Evolutionary conservation across 1,284 basidiomycete species (phyloP).

Genomic region (Schizophyllum amplum): DNA sequence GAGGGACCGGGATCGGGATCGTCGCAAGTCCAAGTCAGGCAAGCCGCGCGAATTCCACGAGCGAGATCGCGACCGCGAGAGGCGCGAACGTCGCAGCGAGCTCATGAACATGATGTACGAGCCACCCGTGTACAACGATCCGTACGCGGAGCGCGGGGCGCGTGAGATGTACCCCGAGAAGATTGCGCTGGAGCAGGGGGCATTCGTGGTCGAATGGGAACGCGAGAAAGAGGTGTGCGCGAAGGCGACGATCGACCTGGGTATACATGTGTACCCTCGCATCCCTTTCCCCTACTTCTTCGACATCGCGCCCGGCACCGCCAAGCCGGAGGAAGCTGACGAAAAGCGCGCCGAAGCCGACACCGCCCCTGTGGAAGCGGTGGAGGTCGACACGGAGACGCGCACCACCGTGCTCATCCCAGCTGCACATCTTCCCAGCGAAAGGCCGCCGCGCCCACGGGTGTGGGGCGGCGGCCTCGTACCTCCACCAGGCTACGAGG

Average conservation of each 20-base stretch:
- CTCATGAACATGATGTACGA: neutral
- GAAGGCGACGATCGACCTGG: neutral
- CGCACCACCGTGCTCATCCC: slow-evolving; percentile 56
- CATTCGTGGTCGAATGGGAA: neutral
- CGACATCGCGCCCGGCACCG: neutral
- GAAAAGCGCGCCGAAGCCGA: neutral
- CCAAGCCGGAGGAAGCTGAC: neutral
- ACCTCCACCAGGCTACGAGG: slow-evolving; percentile 11
- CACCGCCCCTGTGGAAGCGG: neutral
- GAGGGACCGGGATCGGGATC: too few relatives aligned
- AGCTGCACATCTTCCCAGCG: slow-evolving; percentile 42
- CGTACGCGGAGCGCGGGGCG: too few relatives aligned
- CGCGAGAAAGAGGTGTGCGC: neutral
- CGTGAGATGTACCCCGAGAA: too few relatives aligned
- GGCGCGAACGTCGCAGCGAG: neutral
- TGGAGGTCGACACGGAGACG: slow-evolving; percentile 38
- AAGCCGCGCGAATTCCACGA: neutral
- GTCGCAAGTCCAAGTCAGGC: too few relatives aligned
- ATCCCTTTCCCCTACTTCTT: neutral
- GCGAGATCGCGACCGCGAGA: neutral
- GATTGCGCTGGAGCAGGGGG: neutral
- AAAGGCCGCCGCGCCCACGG: slow-evolving; percentile 38
- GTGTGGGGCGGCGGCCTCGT: slow-evolving; percentile 64
- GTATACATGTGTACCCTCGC: neutral
- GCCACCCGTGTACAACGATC: too few relatives aligned